phyloP scores from a whole-genome alignment of 345 rosid genomes.

The Populus simonii region DNA sequence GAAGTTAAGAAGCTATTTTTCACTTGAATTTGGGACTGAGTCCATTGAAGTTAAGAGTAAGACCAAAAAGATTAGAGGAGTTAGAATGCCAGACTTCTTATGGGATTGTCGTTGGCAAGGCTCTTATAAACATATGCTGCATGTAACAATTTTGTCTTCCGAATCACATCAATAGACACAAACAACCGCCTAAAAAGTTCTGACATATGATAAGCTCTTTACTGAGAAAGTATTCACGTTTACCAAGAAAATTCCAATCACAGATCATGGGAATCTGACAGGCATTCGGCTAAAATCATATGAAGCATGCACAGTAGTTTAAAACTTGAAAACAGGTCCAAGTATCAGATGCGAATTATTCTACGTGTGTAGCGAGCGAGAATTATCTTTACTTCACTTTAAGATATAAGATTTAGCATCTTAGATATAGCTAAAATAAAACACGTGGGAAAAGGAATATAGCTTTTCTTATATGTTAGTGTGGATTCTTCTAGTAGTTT shows the following conservation, averaged over 20 bases:
- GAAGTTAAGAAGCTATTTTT: not conserved
- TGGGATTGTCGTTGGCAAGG: conserved; percentile 33
- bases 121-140: not conserved
- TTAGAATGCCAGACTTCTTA: not conserved
- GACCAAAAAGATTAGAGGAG: not conserved
- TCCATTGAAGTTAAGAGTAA: too few relatives aligned
- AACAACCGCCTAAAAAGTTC: not conserved
- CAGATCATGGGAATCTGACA: not conserved
- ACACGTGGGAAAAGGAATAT: too few relatives aligned
- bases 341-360: not conserved
- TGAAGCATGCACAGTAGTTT: not conserved
- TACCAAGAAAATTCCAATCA: not conserved
- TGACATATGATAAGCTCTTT: not conserved
- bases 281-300: not conserved
- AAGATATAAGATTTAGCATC: not conserved
- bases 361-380: not conserved
- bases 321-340: not conserved
- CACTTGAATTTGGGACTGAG: not conserved
- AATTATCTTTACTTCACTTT: not conserved
- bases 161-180: not conserved
- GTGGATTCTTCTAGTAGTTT: too few relatives aligned
- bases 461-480: too few relatives aligned
- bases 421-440: too few relatives aligned
- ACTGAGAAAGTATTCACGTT: not conserved
- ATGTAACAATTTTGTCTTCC: not conserved